Evolutionary conservation across 495 filamentous ascomycete species (phyloP).

Genomic region (Penicillium paxilli): DNA sequence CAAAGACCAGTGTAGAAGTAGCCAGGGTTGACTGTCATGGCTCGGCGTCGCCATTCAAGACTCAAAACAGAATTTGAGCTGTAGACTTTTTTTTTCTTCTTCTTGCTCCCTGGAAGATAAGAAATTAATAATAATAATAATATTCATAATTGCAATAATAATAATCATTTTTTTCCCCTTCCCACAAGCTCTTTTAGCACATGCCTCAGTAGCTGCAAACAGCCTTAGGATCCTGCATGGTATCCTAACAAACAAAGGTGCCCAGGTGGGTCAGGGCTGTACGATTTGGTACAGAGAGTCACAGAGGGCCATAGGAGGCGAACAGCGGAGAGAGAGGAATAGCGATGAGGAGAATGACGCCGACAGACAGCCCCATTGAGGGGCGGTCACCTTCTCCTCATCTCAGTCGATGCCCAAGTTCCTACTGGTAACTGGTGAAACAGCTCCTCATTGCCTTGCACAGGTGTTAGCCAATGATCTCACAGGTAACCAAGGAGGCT

Average conservation of each 20-base stretch:
- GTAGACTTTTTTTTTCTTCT: conserved; percentile 11
- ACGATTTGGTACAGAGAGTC: background rate
- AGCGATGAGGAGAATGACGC: background rate
- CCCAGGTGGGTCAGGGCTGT: background rate
- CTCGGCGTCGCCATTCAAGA: conserved; percentile 9
- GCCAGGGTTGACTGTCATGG: conserved; percentile 11
- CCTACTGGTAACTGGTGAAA: conserved; percentile 17
- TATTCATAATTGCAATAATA: no score
- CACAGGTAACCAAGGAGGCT: conserved; percentile 15
- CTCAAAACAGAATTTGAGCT: conserved; percentile 17
- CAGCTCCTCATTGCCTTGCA: conserved; percentile 12
- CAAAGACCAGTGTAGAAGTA: conserved; percentile 14
- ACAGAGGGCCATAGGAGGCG: background rate
- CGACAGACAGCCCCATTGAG: background rate
- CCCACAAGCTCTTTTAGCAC: conserved; percentile 19
- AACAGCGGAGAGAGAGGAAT: background rate
- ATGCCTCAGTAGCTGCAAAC: conserved; percentile 18
- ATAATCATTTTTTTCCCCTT: background rate
- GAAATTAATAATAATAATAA: background rate
- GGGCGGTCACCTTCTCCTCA: conserved; percentile 5
- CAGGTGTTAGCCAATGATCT: conserved; percentile 21
- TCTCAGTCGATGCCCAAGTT: conserved; percentile 4
- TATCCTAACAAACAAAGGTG: conserved; percentile 9
- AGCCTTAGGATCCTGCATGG: conserved; percentile 10
- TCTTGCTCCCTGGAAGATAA: background rate